Conservation (phyloP, 1,139 yeast genomes). For the Sugiyamaella pinicola region DNA sequence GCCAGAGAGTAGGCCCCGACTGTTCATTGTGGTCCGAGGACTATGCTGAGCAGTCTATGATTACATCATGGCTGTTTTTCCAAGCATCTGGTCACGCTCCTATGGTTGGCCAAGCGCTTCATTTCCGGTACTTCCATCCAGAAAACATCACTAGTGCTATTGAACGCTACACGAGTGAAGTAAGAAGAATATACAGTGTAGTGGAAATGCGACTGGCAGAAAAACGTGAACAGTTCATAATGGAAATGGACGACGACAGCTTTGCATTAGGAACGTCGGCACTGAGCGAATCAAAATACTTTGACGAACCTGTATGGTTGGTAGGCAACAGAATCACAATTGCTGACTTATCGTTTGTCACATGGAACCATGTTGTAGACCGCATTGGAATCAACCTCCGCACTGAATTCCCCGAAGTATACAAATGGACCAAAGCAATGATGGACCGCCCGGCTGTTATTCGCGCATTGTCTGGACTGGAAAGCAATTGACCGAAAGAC, state of each 20-base stretch:
- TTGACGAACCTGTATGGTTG: conserved; percentile 93
- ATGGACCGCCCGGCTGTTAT: conserved; percentile 43
- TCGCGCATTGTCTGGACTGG: conserved; percentile 41
- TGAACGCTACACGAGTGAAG: conserved; percentile 90
- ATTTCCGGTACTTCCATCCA: conserved; percentile 87
- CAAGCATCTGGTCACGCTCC: conserved; percentile 98
- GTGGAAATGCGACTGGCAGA: conserved; percentile 95
- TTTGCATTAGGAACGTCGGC: conserved; percentile 90
- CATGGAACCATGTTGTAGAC: conserved; percentile 96
- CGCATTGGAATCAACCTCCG: conserved; percentile 86
- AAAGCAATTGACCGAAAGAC: conserved; percentile 27
- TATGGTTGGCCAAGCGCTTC: conserved; percentile 96
- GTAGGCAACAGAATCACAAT: conserved; percentile 89
- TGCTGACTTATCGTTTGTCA: conserved; percentile 90
- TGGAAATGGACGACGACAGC: conserved; percentile 88
- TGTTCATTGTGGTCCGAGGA: conserved; percentile 83
- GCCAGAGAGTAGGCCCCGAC: conserved; percentile 63
- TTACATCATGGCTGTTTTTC: conserved; percentile 87
- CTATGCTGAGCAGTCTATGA: conserved; percentile 80
- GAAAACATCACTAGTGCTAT: conserved; percentile 87
- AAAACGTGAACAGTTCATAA: conserved; percentile 82
- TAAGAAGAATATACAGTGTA: conserved; percentile 89
- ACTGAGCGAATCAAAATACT: conserved; percentile 78
- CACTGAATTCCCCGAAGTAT: conserved; percentile 91
- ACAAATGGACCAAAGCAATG: conserved; percentile 74